Evolutionary conservation across 2,329 filamentous ascomycete genomes (phyloP), one percentile per base, ranked within the genome.

Genomic region (Drechslerella stenobrocha): DNA sequence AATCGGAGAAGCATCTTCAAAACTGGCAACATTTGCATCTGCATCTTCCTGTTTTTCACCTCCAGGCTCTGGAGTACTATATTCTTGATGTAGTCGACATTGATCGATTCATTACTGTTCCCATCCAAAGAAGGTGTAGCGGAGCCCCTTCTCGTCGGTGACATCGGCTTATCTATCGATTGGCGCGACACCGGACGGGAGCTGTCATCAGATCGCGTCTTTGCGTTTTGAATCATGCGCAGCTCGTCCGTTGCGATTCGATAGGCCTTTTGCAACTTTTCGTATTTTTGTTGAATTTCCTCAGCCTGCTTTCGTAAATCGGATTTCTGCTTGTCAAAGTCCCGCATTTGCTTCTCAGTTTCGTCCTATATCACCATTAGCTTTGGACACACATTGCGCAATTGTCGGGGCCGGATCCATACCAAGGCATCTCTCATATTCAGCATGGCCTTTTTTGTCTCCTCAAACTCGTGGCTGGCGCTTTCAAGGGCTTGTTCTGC

Each of bases 1-100:
- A 92, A 90, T 72, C 84, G 83, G 74, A 93, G 77, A 74, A 92
- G 77, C 81, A 88, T 86, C 26, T 86, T 86, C 73, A 93, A 76
- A 30, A 91, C 88, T 0, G 88, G 88, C 58, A 93, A 86, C 70
- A 92, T 80, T 79, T 90, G 87, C 70, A 84, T 81, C 73, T 89
- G 83, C 72, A 89, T 79, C 78, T 84, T 87, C 75, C 86, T 87
- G 74, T 92, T 88, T 77, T 85, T 89, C 71, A 89, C 85, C 79
- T 91, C 87, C 70, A 93, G 76, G 75, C 92, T 92, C 76, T 91
- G 88, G 71, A 93, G 77, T 72, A 93, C 76, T 56, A 92, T 87
- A 6, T 88, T 90, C 80, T 90, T 91, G 56, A 92, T 77, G 73
- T 93, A 92, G 69, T 84, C 81, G 34, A 80, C 79, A 64, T 86